A percentile compares a stretch with the other conserved stretches of the same genome.
These are phyloP conservation scores for Herpetospermum pedunculosum DNA, from an alignment of 306 rosid genomes.

Conservation along the genomic window DNA sequence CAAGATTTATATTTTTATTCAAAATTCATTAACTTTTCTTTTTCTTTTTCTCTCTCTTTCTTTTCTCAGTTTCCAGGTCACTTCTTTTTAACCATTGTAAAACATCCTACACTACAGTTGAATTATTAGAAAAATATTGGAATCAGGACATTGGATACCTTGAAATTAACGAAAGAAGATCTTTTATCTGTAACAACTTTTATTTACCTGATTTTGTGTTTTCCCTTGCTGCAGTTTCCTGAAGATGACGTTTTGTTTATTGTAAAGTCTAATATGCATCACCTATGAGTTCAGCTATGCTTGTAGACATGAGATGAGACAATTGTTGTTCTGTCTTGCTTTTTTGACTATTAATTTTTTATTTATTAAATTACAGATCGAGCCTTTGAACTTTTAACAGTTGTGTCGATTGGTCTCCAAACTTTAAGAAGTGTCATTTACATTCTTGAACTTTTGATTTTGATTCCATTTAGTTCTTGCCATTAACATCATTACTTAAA, in stretches of 20 bases:
- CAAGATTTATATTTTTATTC: background rate
- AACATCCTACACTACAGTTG: background rate
- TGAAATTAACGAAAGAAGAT: background rate
- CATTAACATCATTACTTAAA: background rate
- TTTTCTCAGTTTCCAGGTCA: background rate
- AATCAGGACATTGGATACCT: background rate
- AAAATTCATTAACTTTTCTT: too few species aligned
- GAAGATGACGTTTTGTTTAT: conserved; percentile 1
- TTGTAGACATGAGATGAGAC: background rate
- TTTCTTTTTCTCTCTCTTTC: background rate
- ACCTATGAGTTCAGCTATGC: background rate
- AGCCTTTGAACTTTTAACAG: background rate
- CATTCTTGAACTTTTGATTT: background rate
- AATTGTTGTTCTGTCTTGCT: background rate
- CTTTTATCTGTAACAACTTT: background rate
- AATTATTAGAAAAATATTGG: background rate
- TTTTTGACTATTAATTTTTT: background rate
- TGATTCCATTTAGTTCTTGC: background rate
- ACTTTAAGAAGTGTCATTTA: background rate
- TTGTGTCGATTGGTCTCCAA: background rate
- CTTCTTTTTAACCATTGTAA: background rate
- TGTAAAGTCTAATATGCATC: background rate
- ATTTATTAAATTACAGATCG: background rate
- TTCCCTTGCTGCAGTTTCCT: background rate
- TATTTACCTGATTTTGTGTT: background rate